A percentile compares a stretch with the other conserved stretches of the same genome.
phyloP scores from a whole-genome alignment of 2,329 filamentous ascomycete species.

The Elsinoe arachidis region DNA sequence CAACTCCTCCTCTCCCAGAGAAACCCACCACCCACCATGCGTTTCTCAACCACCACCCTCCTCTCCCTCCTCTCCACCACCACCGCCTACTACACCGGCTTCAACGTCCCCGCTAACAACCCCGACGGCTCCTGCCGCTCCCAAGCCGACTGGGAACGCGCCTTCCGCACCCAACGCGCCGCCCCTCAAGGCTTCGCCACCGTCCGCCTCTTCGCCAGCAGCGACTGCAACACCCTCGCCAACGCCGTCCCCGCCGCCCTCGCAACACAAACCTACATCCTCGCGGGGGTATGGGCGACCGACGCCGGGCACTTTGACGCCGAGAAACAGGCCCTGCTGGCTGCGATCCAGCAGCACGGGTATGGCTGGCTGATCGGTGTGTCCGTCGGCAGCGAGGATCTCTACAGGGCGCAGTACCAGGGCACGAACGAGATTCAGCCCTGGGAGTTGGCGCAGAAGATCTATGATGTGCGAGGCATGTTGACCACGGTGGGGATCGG shows the following conservation, averaged over 20 bases:
- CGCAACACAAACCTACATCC: slow-evolving; percentile 64
- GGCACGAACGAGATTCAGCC: slow-evolving; percentile 4
- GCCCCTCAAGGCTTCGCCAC: slow-evolving; percentile 55
- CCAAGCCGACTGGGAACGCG: slow-evolving; percentile 55
- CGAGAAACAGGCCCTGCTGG: slow-evolving; percentile 63
- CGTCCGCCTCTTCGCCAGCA: slow-evolving; percentile 67
- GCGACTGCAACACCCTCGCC: slow-evolving; percentile 58
- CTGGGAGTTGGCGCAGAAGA: background rate
- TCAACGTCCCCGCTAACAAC: slow-evolving; percentile 63
- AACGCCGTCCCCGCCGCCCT: slow-evolving; percentile 72
- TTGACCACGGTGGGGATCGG: slow-evolving; percentile 1
- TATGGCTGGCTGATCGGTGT: slow-evolving; percentile 64
- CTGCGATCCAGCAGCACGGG: slow-evolving; percentile 62
- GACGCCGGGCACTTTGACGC: slow-evolving; percentile 56
- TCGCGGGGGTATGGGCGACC: slow-evolving; percentile 79
- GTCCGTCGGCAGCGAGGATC: slow-evolving; percentile 77
- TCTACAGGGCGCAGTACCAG: slow-evolving; percentile 50
- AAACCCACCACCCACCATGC: background rate
- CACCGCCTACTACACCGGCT: slow-evolving; percentile 45
- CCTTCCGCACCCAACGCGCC: slow-evolving; percentile 60
- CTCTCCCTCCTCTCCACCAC: slow-evolving; percentile 30
- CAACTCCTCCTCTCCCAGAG: background rate
- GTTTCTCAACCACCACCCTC: slow-evolving; percentile 9
- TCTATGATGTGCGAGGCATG: slow-evolving; percentile 7
- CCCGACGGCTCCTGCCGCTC: slow-evolving; percentile 51